Conservation (phyloP, 768 basidiomycete species). For the Suillus spraguei region DNA sequence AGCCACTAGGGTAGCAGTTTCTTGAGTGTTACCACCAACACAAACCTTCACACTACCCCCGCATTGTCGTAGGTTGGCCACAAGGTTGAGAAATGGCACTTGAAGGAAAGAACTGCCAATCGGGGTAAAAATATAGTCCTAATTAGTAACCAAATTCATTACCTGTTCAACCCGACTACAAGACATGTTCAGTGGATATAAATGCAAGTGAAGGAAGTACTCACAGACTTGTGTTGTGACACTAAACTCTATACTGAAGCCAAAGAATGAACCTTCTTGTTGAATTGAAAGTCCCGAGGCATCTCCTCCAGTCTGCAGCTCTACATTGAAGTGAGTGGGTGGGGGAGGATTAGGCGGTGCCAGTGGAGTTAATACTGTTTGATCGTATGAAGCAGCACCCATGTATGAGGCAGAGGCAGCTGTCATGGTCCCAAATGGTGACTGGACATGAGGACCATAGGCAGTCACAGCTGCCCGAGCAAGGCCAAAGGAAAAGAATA, state of each 20-base stretch:
- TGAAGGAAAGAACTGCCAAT: conserved; percentile 48
- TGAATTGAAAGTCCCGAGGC: conserved; percentile 41
- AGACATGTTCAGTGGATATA: not conserved
- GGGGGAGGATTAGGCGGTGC: conserved; percentile 48
- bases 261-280: conserved; percentile 61
- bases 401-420: conserved; percentile 46
- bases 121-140: not conserved
- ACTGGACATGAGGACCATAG: conserved; percentile 29
- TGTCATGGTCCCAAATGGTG: conserved; percentile 30
- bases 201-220: conserved; percentile 27
- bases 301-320: conserved; percentile 34
- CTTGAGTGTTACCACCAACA: conserved; percentile 83
- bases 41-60: conserved; percentile 66
- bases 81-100: conserved; percentile 76
- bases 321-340: conserved; percentile 45
- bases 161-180: conserved; percentile 25
- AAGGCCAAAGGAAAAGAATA: conserved; percentile 17
- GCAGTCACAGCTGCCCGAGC: conserved; percentile 21
- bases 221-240: conserved; percentile 66
- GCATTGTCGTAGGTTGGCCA: conserved; percentile 69
- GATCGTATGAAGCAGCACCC: conserved; percentile 53
- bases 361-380: conserved; percentile 51
- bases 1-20: conserved; percentile 54
- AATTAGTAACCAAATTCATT: too few species aligned
- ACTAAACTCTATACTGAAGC: conserved; percentile 79